phyloP scores from a whole-genome alignment of 1,284 basidiomycete species.

The Takashimella tepidaria region DNA sequence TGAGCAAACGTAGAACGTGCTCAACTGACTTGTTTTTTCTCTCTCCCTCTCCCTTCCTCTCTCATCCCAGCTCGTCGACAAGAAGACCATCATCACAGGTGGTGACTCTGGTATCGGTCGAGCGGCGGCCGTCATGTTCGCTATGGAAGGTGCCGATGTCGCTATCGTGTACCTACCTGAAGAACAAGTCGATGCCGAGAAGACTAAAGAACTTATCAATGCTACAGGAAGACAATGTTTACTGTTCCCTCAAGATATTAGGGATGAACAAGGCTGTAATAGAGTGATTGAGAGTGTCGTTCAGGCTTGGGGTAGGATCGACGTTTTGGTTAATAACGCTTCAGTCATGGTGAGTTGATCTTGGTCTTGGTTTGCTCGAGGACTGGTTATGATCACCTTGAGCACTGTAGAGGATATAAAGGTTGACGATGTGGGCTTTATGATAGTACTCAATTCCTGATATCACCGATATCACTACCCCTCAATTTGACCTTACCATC shows the following conservation, averaged over 20 bases:
- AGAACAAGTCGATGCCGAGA: conserved; percentile 49
- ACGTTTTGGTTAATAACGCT: conserved; percentile 47
- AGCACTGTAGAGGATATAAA: too few relatives aligned
- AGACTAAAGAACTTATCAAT: conserved; percentile 34
- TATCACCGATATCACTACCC: conserved; percentile 41
- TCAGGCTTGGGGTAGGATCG: conserved; percentile 39
- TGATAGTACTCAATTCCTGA: conserved; percentile 26
- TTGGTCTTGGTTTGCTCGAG: too few relatives aligned
- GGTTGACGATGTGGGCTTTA: not conserved
- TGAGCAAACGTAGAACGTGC: too few relatives aligned
- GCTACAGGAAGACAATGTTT: conserved; percentile 26
- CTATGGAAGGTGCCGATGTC: conserved; percentile 61
- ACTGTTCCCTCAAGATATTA: conserved; percentile 36
- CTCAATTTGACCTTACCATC: conserved; percentile 42
- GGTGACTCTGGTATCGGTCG: conserved; percentile 61
- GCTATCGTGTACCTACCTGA: conserved; percentile 59
- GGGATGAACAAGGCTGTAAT: conserved; percentile 40
- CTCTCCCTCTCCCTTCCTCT: not conserved
- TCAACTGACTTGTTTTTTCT: not conserved
- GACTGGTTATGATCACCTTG: too few relatives aligned
- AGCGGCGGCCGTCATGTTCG: conserved; percentile 58
- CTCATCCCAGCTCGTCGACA: conserved; percentile 45
- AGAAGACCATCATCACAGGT: conserved; percentile 47
- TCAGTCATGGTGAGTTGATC: conserved; percentile 40
- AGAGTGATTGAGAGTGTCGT: conserved; percentile 38